These are phyloP conservation scores for Brassica juncea DNA, from an alignment of 345 rosid species.

Conservation along the genomic window DNA sequence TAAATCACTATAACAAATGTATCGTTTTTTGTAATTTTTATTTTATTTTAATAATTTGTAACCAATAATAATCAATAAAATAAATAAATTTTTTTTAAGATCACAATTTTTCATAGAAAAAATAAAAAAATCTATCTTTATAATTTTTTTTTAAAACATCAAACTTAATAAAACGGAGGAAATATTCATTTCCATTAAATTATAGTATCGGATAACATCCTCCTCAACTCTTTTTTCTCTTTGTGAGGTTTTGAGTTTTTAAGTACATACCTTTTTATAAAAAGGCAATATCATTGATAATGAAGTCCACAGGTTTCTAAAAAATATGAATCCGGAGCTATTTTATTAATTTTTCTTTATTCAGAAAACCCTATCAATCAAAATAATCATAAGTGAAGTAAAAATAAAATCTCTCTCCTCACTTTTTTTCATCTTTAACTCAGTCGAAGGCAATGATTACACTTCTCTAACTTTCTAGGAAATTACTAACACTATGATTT, in stretches of 20 bases:
- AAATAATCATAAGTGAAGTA: constrained; percentile 22
- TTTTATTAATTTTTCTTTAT: not conserved
- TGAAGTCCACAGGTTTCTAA: not conserved
- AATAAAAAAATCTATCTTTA: too few relatives aligned
- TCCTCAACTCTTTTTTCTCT: not conserved
- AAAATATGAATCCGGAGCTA: not conserved
- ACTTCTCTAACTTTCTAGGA: constrained; percentile 44
- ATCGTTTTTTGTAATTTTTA: too few relatives aligned
- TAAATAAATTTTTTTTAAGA: too few relatives aligned
- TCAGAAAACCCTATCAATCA: constrained; percentile 11
- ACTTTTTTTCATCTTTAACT: constrained; percentile 14
- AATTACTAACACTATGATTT: constrained; percentile 39
- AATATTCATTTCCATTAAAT: not conserved
- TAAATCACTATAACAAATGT: too few relatives aligned
- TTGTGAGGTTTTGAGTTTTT: not conserved
- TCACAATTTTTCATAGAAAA: too few relatives aligned
- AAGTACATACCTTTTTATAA: not conserved
- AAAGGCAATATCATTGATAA: too few relatives aligned
- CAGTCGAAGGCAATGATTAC: constrained; percentile 42
- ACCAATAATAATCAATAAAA: too few relatives aligned
- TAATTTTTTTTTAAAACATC: too few relatives aligned
- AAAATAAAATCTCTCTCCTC: constrained; percentile 34
- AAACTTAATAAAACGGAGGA: too few relatives aligned
- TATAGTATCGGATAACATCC: not conserved
- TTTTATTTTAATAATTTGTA: too few relatives aligned